Base-by-base conservation (phyloP, 495 filamentous ascomycete genomes). In the Penicillium herquei region DNA sequence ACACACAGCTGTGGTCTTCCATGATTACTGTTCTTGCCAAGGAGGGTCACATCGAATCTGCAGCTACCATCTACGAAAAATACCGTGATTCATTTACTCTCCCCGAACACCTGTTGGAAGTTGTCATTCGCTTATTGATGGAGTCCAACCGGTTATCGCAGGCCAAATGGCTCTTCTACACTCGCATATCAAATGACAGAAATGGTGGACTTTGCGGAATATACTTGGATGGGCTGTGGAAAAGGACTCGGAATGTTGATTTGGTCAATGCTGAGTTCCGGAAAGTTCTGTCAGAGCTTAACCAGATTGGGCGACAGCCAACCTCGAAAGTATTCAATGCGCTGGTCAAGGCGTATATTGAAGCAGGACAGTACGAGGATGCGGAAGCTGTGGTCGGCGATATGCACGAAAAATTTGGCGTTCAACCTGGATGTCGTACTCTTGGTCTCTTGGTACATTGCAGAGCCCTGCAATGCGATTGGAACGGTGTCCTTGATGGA, bases 251-350 rank as follows among this genome's bases (percentile, higher is more conserved):
- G 14, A 75, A 62, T 32, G 67, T 75, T 11, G 70, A 77, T 33
- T 55, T 76, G 17, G 12, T 78, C 14, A 70, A 63, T 21, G 52
- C 59, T 9, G 69, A 77, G 55, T 62, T 77, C 21, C 58, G 54
- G 14, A 70, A 62, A 33, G 43, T 77, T 1, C 34, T 78, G 31
- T 40, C 52, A 10, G 57, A 60, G 21, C 55, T 74, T 11, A 51
- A 58, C 3, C 57, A 63, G 0, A 39, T 75, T 18, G 54, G 54
- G 11, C 70, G 70, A 49, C 39, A 49, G 7, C 65, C 69, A 18
- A 77, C 67, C 6, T 68, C 70, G 16, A 78, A 75, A 46, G 62
- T 78, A 14, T 72, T 77, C 58, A 77, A 76, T 39, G 74, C 74
- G 1, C 57, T 78, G 39, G 43, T 78, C 41, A 71, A 72, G 49